Evolutionary conservation across 257 asterid genomes (phyloP), one percentile per base, ranked within the genome.

Genomic region (Ajuga chamaepitys): DNA sequence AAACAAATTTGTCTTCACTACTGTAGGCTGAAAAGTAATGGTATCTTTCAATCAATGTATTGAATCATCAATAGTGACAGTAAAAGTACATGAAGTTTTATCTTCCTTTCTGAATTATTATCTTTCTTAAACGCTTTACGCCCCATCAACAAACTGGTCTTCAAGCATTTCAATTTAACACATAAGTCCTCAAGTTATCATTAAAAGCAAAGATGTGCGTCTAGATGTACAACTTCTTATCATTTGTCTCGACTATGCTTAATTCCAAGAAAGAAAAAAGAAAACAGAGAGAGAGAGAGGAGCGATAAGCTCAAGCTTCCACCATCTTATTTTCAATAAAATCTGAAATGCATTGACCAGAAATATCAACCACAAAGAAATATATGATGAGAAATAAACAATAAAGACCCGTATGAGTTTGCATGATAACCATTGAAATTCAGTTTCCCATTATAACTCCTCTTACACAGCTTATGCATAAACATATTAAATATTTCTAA

Each of bases 361-460:
- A 68, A 47, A 21, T 46, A 11, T 25, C 61, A 46, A 34, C 17
- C 52, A 20, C 14, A 38, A 41, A 41, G 25, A 34, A 41, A 55
- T 12, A 54, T 11, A 21, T 62, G n/a, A 26, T 62, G 44, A 16
- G 53, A 20, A 2, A 58, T 51, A 35, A 32, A 38, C 28, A 67
- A 50, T 52, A 20, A 62, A 45, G n/a, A 21, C 71, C 62, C 41
- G 60, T 32, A 66, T 25, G 65, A 70, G 73, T 34, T 66, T 18
- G 9, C 53, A 57, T 13, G 22, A 42, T 52, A 51, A 52, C 17
- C 51, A 10, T 20, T 30, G 4, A 48, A 20, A 50, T 13, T 57
- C 20, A 11, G 30, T 17, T 58, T 7, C 48, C 40, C 21, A 42
- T 44, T 18, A 66, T 22, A 50, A 37, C 45, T 34, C 48, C 37